Percentiles rank a stretch among this genome's conserved stretches.
Conservation (phyloP, 306 rosid genomes). For the apple (Malus domestica) region DNA sequence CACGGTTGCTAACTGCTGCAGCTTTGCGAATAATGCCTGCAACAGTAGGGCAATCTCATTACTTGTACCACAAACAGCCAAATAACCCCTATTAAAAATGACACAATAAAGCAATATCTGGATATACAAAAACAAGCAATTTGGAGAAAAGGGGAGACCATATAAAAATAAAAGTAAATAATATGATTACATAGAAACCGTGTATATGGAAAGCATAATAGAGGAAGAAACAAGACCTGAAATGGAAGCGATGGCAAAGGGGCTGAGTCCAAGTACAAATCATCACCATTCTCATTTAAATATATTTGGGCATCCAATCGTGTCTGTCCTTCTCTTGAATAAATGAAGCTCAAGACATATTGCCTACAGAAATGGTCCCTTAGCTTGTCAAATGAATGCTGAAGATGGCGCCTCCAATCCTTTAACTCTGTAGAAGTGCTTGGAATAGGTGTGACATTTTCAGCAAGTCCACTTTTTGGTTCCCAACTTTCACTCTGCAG, state of each 20-base stretch:
- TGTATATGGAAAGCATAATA: not conserved
- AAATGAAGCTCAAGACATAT: conserved; percentile 84
- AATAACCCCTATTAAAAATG: no score
- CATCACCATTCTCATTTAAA: conserved; percentile 53
- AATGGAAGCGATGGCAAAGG: conserved; percentile 94
- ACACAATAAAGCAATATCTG: not conserved
- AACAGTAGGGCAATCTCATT: conserved; percentile 19
- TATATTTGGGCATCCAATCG: conserved; percentile 75
- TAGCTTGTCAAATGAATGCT: conserved; percentile 89
- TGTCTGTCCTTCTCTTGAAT: conserved; percentile 93
- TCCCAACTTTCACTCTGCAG: conserved; percentile 47
- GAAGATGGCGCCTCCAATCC: conserved; percentile 94
- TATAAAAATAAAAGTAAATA: not conserved
- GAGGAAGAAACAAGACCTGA: conserved; percentile 57
- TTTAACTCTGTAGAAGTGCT: conserved; percentile 58
- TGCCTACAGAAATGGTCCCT: conserved; percentile 90
- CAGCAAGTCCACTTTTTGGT: conserved; percentile 39
- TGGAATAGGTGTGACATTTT: conserved; percentile 38
- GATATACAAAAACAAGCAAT: not conserved
- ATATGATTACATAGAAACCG: not conserved
- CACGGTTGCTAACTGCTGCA: conserved; percentile 86
- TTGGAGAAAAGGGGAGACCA: not conserved
- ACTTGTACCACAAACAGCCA: conserved; percentile 5
- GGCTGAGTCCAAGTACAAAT: conserved; percentile 53
- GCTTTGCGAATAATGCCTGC: conserved; percentile 87